A percentile compares a stretch with the other conserved stretches of the same genome.
These are phyloP conservation scores for Lophiotrema nucula DNA, from an alignment of 495 filamentous ascomycete genomes.

Conservation along the genomic window DNA sequence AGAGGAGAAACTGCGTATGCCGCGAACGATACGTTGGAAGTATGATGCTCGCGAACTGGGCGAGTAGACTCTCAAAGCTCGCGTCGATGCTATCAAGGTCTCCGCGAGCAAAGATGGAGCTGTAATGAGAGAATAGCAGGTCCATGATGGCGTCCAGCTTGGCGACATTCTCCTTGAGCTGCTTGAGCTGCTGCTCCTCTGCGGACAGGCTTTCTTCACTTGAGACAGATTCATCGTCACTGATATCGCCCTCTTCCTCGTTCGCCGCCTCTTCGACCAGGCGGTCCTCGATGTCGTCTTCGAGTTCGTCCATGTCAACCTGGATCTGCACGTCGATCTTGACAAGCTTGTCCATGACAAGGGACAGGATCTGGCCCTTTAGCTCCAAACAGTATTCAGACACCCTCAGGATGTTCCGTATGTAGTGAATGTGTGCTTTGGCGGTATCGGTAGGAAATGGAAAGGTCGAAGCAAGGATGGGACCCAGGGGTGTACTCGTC, in stretches of 20 bases:
- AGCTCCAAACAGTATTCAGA: constrained; percentile 75
- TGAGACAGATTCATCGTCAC: constrained; percentile 40
- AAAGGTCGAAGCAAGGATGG: constrained; percentile 64
- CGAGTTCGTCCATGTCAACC: constrained; percentile 82
- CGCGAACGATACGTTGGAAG: constrained; percentile 84
- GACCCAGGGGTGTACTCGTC: constrained; percentile 66
- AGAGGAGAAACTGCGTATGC: constrained; percentile 86
- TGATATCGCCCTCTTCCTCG: constrained; percentile 48
- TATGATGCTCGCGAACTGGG: constrained; percentile 80
- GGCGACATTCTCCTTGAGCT: constrained; percentile 73
- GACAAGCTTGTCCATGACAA: constrained; percentile 79
- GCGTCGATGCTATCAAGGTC: constrained; percentile 47
- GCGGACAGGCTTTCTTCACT: constrained; percentile 38
- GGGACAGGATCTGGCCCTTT: constrained; percentile 74
- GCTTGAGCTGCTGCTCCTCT: constrained; percentile 53
- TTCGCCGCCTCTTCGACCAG: constrained; percentile 36
- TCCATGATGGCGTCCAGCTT: constrained; percentile 95
- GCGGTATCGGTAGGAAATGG: constrained; percentile 72
- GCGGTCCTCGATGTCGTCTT: constrained; percentile 65
- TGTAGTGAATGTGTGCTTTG: constrained; percentile 70
- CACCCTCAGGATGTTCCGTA: constrained; percentile 73
- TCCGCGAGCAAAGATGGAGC: constrained; percentile 58
- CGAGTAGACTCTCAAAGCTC: constrained; percentile 68
- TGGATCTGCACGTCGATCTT: constrained; percentile 95
- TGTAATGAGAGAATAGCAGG: constrained; percentile 79